Evolutionary conservation across 2,329 filamentous ascomycete genomes (phyloP), one percentile per base, ranked within the genome.

Genomic region (Penicillium sp.): DNA sequence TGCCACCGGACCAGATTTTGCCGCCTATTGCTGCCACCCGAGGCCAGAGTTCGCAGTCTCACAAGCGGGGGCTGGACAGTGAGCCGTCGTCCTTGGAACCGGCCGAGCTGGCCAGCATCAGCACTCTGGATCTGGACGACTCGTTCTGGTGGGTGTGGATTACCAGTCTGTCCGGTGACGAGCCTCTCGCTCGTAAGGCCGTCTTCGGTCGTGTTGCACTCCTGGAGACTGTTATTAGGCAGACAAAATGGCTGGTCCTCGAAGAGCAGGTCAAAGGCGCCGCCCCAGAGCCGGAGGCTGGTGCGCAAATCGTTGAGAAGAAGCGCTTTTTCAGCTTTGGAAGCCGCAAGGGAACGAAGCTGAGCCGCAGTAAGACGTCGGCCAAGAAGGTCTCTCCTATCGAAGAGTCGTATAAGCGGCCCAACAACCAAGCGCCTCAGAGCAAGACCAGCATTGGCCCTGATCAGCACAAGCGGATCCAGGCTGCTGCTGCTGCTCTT

Each of bases 91-190:
- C 82, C 35, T 76, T 96, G 0, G 90, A 96, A 57, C 93, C 92
- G 0, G 93, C 90, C 44, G 93, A 98, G 76, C 79, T 98, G 49
- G 93, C 93, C 27, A 97, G 90, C 66, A 95, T 98, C 64, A 87
- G 82, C 23, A 81, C 81, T 32, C 81, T 97, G 49, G 86, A 93
- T 55, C 78, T 98, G 4, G 93, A 98, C 61, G 92, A 97, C 67
- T 87, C 90, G 1, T 98, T 98, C 70, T 98, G 93, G 93, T 97
- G 93, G 92, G 93, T 97, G 3, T 98, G 93, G 93, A 97, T 98
- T 79, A 95, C 84, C 60, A 97, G 92, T 77, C 75, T 98, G 63
- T 90, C 92, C 1, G 87, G 84, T 0, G 93, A 98, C 64, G 93
- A 98, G 72, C 88, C 91, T 0, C 72, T 83, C 0, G 80, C 86